These are phyloP conservation scores for Monosporascus sp. DNA, from an alignment of 2,329 filamentous ascomycete genomes.

Conservation along the genomic window DNA sequence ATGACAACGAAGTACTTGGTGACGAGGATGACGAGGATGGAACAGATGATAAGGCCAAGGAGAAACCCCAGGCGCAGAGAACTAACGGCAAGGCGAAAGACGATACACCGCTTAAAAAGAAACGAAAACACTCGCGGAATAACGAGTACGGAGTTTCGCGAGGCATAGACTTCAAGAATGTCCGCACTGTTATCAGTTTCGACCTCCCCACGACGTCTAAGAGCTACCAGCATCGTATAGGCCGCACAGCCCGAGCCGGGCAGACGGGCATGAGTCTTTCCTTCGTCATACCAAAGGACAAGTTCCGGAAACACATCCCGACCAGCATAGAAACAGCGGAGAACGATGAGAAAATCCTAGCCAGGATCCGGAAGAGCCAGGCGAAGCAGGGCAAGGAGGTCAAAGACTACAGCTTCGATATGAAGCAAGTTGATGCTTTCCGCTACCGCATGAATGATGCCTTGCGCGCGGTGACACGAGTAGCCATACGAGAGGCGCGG, in stretches of 20 bases:
- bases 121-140: slow-evolving; percentile 63
- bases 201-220: slow-evolving; percentile 84
- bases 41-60: slow-evolving; percentile 40
- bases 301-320: slow-evolving; percentile 84
- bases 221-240: slow-evolving; percentile 96
- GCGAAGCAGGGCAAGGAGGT: slow-evolving; percentile 73
- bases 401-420: slow-evolving; percentile 90
- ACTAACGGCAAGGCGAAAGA: slow-evolving; percentile 23
- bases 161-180: slow-evolving; percentile 95
- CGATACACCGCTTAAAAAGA: slow-evolving; percentile 46
- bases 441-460: slow-evolving; percentile 93
- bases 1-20: slow-evolving; percentile 81
- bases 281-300: slow-evolving; percentile 78
- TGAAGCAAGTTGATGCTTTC: slow-evolving; percentile 89
- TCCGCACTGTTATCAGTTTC: slow-evolving; percentile 93
- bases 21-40: slow-evolving; percentile 44
- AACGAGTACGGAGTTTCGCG: slow-evolving; percentile 93
- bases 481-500: slow-evolving; percentile 84
- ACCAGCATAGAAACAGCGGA: slow-evolving; percentile 72
- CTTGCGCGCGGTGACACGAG: slow-evolving; percentile 80
- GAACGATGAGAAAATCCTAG: slow-evolving; percentile 79
- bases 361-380: slow-evolving; percentile 76
- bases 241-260: slow-evolving; percentile 85
- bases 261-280: slow-evolving; percentile 94
- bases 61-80: slow-evolving; percentile 36